phyloP scores from a whole-genome alignment of 257 asterid genomes.

The Solanum clarkiae region DNA sequence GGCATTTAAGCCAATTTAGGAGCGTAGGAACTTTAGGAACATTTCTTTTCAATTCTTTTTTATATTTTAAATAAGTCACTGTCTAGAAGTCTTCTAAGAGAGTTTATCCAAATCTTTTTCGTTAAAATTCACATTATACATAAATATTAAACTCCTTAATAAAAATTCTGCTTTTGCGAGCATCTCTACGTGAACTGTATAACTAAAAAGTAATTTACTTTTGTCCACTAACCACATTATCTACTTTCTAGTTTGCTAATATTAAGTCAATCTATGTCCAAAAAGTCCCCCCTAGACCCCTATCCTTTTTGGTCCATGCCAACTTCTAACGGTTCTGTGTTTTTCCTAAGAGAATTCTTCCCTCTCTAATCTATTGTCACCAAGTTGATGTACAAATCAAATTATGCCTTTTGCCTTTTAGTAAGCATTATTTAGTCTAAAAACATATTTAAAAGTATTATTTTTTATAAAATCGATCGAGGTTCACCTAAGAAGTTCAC shows the following conservation, averaged over 20 bases:
- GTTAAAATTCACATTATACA: background rate
- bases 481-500: no score
- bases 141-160: background rate
- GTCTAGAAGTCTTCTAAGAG: accelerated
- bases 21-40: no score
- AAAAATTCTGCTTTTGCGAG: background rate
- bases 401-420: background rate
- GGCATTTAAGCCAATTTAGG: background rate
- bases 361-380: background rate
- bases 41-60: background rate
- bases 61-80: background rate
- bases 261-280: background rate
- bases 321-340: background rate
- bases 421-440: no score
- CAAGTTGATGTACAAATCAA: background rate
- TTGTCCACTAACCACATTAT: no score
- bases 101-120: background rate
- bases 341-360: background rate
- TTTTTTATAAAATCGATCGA: no score
- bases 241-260: background rate
- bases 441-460: no score
- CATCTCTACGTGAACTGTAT: no score
- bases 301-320: background rate
- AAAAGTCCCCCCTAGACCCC: background rate
- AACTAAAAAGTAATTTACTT: no score